Percentiles rank a stretch among this genome's conserved stretches.
Evolutionary conservation across 2,329 filamentous ascomycete species (phyloP).

Genomic region (Dothideomycetes sp.): DNA sequence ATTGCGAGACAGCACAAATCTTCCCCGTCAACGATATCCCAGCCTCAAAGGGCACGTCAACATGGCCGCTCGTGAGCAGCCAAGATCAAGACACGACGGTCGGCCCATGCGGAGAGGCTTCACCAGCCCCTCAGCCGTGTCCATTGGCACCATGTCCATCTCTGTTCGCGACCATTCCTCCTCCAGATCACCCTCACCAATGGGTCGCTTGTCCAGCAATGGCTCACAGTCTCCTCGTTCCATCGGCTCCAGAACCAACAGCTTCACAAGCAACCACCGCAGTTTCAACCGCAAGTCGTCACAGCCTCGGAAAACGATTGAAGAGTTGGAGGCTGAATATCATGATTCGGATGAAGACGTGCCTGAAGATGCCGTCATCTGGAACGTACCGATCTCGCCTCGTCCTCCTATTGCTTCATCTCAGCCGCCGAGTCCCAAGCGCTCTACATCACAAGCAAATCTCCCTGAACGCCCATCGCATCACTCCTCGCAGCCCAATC

Average conservation of each 20-base stretch:
- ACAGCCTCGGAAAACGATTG: conserved; percentile 59
- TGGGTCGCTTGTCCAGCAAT: conserved; percentile 14
- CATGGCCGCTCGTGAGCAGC: conserved; percentile 23
- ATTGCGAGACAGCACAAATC: conserved; percentile 26
- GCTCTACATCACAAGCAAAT: conserved; percentile 17
- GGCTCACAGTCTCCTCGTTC: conserved; percentile 11
- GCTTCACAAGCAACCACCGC: conserved; percentile 17
- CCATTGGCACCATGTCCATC: conserved; percentile 10
- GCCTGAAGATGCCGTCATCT: conserved; percentile 66
- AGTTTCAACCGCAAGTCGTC: conserved; percentile 37
- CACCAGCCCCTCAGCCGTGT: conserved; percentile 22
- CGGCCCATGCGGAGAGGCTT: conserved; percentile 28
- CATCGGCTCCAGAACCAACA: conserved; percentile 10
- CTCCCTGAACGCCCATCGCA: conserved; percentile 3
- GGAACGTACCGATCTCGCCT: conserved; percentile 74
- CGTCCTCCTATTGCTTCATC: conserved; percentile 19
- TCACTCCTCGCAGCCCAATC: neutral
- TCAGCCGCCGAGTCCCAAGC: conserved; percentile 20
- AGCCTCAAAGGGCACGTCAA: conserved; percentile 29
- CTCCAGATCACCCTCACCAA: conserved; percentile 23
- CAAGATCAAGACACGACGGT: conserved; percentile 26
- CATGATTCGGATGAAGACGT: conserved; percentile 67
- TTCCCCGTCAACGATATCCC: conserved; percentile 25
- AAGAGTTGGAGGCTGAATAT: conserved; percentile 67
- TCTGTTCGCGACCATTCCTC: conserved; percentile 9